These are phyloP conservation scores for Colletotrichum sp. DNA, from an alignment of 2,329 filamentous ascomycete genomes.

Conservation along the genomic window DNA sequence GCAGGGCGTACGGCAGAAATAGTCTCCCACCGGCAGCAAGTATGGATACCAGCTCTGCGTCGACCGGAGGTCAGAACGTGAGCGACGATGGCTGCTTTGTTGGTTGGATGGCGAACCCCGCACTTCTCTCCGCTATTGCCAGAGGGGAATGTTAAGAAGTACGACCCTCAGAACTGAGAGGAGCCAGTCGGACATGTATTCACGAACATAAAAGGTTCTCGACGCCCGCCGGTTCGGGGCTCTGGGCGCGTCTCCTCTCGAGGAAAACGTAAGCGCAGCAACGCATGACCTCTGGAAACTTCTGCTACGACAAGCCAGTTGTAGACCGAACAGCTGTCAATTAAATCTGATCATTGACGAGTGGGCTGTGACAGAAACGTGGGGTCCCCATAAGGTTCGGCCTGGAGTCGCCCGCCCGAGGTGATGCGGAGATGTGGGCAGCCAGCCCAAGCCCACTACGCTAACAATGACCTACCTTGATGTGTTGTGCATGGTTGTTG, in stretches of 20 bases:
- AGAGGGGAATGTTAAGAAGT: neutral
- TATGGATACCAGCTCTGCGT: neutral
- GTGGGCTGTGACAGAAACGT: neutral
- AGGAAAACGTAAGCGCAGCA: neutral
- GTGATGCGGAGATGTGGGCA: neutral
- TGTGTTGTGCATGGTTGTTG: neutral
- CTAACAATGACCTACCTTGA: neutral
- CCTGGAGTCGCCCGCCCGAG: neutral
- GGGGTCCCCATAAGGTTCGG: constrained; percentile 3
- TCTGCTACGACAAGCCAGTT: neutral
- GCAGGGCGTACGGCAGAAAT: neutral
- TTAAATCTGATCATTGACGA: neutral
- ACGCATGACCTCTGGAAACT: neutral
- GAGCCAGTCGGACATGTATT: neutral
- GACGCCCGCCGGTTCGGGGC: neutral
- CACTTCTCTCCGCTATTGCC: neutral
- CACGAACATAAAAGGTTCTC: neutral
- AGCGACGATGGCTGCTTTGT: neutral
- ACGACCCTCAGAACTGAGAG: neutral
- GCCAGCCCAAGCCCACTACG: neutral
- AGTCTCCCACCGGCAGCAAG: neutral
- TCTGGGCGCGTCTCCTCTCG: neutral
- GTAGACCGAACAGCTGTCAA: neutral
- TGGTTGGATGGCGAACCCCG: neutral
- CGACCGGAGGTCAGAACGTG: neutral